Evolutionary conservation across 225 moss, liverwort and hornwort species (phyloP).

Genomic region (Polytrichum formosum): DNA sequence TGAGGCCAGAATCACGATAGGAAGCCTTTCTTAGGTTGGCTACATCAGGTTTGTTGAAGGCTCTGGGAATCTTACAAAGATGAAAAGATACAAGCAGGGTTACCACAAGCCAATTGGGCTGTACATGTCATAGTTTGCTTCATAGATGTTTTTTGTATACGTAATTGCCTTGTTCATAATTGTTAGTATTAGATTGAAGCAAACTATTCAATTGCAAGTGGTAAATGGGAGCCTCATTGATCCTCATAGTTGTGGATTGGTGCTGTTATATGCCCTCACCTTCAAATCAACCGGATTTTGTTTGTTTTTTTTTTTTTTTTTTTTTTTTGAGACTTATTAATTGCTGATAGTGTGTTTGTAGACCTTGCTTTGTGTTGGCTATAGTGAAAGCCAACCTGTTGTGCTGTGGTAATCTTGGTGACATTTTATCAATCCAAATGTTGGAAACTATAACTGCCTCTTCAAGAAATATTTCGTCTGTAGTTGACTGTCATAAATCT

Average conservation of each 20-base stretch:
- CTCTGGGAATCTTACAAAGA: constrained; percentile 35
- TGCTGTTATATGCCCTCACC: constrained; percentile 3
- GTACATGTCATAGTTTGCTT: constrained; percentile 55
- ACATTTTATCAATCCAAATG: too few species aligned
- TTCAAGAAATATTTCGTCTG: too few species aligned
- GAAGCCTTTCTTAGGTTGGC: constrained; percentile 41
- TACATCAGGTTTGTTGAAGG: constrained; percentile 25
- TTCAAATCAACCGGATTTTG: too few species aligned
- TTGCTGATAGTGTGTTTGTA: too few species aligned
- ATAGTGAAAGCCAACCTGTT: too few species aligned
- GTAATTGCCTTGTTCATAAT: constrained; percentile 28
- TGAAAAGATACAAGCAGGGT: constrained; percentile 15
- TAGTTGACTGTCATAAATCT: too few species aligned
- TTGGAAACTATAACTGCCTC: too few species aligned
- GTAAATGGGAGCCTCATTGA: constrained; percentile 27
- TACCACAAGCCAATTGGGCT: constrained; percentile 36
- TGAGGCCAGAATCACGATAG: constrained; percentile 50
- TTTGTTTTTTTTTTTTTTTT: too few species aligned
- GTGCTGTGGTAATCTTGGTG: too few species aligned
- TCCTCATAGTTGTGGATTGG: constrained; percentile 22
- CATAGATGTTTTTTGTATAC: constrained; percentile 38
- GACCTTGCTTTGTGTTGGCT: too few species aligned
- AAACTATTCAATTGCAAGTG: constrained; percentile 41
- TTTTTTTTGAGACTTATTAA: too few species aligned
- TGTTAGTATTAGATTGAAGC: constrained; percentile 27